These are phyloP conservation scores for Colletotrichum chlorophyti DNA, from an alignment of 2,329 filamentous ascomycete genomes.

Conservation along the genomic window DNA sequence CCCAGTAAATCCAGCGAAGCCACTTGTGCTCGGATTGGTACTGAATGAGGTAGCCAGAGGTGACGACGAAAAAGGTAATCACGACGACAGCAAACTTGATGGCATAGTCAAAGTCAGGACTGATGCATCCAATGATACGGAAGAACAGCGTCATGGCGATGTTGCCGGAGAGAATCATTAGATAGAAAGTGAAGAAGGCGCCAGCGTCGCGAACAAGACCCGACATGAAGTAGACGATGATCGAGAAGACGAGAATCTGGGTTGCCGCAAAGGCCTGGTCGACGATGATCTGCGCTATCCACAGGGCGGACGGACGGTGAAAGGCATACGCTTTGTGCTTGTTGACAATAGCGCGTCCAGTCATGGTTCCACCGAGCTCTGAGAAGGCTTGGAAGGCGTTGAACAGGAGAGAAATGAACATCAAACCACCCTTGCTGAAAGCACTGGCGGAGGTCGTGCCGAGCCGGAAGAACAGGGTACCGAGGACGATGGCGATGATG, in stretches of 20 bases:
- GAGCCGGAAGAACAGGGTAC: conserved; percentile 79
- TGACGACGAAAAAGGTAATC: conserved; percentile 83
- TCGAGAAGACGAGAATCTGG: conserved; percentile 74
- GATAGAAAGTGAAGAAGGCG: conserved; percentile 79
- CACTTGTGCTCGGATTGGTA: conserved; percentile 77
- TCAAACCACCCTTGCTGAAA: conserved; percentile 81
- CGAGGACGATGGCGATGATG: conserved; percentile 78
- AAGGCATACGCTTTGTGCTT: conserved; percentile 87
- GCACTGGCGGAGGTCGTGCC: conserved; percentile 71
- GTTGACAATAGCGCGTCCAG: conserved; percentile 78
- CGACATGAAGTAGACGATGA: conserved; percentile 84
- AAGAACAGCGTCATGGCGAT: conserved; percentile 81
- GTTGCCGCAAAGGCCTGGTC: conserved; percentile 75
- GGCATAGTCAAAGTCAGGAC: conserved; percentile 84
- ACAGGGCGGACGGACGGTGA: conserved; percentile 80
- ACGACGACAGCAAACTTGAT: conserved; percentile 82
- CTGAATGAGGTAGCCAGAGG: conserved; percentile 84
- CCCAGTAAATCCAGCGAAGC: conserved; percentile 81
- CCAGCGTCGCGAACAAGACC: conserved; percentile 72
- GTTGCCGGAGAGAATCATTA: conserved; percentile 73
- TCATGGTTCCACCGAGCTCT: conserved; percentile 78
- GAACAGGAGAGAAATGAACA: conserved; percentile 83
- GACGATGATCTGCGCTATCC: conserved; percentile 83
- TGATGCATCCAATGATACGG: conserved; percentile 75
- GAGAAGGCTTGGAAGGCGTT: conserved; percentile 88